Base-by-base conservation (phyloP, 495 filamentous ascomycete species). In the Annulohypoxylon moriforme region DNA sequence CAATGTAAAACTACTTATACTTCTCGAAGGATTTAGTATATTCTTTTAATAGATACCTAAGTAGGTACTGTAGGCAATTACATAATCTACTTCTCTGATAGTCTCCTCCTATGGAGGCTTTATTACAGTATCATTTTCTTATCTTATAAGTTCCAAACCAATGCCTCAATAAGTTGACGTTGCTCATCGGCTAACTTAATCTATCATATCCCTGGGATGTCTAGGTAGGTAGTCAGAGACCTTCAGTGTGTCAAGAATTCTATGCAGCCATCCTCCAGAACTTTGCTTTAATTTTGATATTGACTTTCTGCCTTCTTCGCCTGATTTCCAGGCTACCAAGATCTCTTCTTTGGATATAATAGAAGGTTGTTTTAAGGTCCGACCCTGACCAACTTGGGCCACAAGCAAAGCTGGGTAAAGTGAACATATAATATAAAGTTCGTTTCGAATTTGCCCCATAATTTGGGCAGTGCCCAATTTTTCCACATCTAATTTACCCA, bases 291-390 rank as follows among this genome's bases (percentile, higher is more conserved):
- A 3, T 25, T 49, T 18, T 13, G 25, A 25, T 14, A 10, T 24
- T 1, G 20, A 49, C 1, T 10, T 13, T 20, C 22, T 16, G 1
- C 18, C 18, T 22, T 1, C 16, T 3, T 49, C 46, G 5, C 10
- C 20, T 49, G 20, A 9, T 25, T 22, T 49, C 46, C 46, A 49
- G 9, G 46, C 46, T 2, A 55, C 73, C 3, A 78, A 60, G 67
- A 79, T 61, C 18, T 73, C 71, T 63, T 79, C 75, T 67, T 58
- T 68, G 25, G 72, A 73, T 8, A 78, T 64, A 1, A 76, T 27
- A 5, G 33, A 44, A 2, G 72, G 70, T 36, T 73, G 71, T 60
- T 73, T 70, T 40, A 77, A 65, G 4, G 47, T 55, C 31, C 69
- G 60, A 1, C 72, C 46, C 4, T 11, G 20, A 25, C 46, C 22